Conservation (phyloP, 495 filamentous ascomycete genomes). For the Lasiosphaeria miniovina region DNA sequence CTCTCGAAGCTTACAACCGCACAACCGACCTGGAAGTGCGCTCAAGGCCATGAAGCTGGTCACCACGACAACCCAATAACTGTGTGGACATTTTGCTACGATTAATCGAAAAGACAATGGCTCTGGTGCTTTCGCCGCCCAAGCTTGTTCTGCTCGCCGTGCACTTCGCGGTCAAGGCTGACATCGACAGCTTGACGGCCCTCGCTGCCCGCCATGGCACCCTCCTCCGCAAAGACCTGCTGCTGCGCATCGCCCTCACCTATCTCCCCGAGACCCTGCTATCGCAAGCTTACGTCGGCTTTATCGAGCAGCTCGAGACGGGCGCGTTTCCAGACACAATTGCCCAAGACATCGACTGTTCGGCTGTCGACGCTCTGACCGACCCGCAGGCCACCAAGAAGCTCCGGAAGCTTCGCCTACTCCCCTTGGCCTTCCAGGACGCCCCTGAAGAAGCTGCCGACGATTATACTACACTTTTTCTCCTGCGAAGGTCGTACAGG, state of each 20-base stretch:
- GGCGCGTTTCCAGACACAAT: constrained; percentile 34
- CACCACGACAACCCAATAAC: constrained; percentile 25
- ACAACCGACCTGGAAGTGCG: not conserved
- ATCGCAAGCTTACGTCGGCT: constrained; percentile 59
- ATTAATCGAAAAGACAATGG: constrained; percentile 29
- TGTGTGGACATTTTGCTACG: constrained; percentile 27
- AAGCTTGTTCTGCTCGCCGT: constrained; percentile 63
- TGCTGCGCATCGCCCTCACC: constrained; percentile 79
- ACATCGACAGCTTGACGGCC: constrained; percentile 59
- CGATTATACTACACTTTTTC: constrained; percentile 64
- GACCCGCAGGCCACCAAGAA: constrained; percentile 65
- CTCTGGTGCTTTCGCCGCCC: constrained; percentile 50
- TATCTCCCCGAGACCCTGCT: constrained; percentile 76
- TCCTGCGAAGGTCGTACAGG: constrained; percentile 69
- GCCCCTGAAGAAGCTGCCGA: constrained; percentile 43
- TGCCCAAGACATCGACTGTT: constrained; percentile 49
- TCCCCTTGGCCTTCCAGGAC: constrained; percentile 54
- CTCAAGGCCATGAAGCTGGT: constrained; percentile 11
- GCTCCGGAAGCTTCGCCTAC: constrained; percentile 66
- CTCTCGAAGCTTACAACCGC: too few species aligned
- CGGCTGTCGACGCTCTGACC: constrained; percentile 58
- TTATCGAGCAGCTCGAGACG: constrained; percentile 55
- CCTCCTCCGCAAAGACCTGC: constrained; percentile 60
- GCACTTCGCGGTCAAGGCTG: constrained; percentile 52
- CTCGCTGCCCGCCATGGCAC: constrained; percentile 57